Evolutionary conservation across 805 yeast species (phyloP).

Genomic region (Wickerhamomyces pijperi): DNA sequence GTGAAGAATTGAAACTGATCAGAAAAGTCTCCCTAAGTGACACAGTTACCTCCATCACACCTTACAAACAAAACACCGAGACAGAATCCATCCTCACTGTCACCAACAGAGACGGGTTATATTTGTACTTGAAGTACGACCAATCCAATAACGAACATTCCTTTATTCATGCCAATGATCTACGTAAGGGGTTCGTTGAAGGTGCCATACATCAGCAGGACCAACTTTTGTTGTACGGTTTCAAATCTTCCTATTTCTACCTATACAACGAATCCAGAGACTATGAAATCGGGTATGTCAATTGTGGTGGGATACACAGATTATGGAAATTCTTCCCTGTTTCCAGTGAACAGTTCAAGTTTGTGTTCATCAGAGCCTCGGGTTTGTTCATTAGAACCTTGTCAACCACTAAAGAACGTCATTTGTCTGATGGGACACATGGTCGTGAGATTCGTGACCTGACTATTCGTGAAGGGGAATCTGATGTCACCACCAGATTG

Average conservation of each 20-base stretch:
- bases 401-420: slow-evolving; percentile 16
- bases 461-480: slow-evolving; percentile 31
- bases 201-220: slow-evolving; percentile 41
- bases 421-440: slow-evolving; percentile 58
- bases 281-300: slow-evolving; percentile 53
- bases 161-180: slow-evolving; percentile 44
- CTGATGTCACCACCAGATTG: slow-evolving; percentile 21
- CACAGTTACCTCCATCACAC: slow-evolving; percentile 45
- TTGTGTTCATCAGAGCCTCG: slow-evolving; percentile 52
- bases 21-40: slow-evolving; percentile 54
- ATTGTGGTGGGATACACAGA: slow-evolving; percentile 90
- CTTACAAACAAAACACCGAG: slow-evolving; percentile 20
- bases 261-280: slow-evolving; percentile 76
- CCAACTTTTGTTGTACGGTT: slow-evolving; percentile 63
- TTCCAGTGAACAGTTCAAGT: slow-evolving; percentile 24
- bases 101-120: slow-evolving; percentile 61
- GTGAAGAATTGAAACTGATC: slow-evolving; percentile 17
- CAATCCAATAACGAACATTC: slow-evolving; percentile 13
- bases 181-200: slow-evolving; percentile 72
- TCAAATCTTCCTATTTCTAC: slow-evolving; percentile 68
- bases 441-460: slow-evolving; percentile 86
- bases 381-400: slow-evolving; percentile 29
- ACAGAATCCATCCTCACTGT: slow-evolving; percentile 23
- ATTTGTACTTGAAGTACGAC: slow-evolving; percentile 28
- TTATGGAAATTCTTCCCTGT: slow-evolving; percentile 51